These are phyloP conservation scores for Musa troglodytarum DNA, from an alignment of 176 grass and related monocot genomes.

Conservation along the genomic window DNA sequence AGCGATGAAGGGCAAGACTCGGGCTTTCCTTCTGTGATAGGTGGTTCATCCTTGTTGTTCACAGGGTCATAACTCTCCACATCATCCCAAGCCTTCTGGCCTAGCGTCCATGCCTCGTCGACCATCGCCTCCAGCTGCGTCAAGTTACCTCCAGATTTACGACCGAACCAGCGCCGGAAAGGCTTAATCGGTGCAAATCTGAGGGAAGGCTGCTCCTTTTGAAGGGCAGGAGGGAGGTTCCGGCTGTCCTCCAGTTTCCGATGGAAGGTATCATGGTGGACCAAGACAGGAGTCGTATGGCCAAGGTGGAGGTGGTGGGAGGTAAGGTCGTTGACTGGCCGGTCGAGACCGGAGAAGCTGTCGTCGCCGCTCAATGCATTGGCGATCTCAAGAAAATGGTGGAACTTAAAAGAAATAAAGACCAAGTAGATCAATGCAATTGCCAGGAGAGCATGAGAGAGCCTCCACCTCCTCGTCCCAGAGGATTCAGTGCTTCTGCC, in stretches of 20 bases:
- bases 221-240: not conserved
- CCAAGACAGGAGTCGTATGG: not conserved
- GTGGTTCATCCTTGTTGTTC: not conserved
- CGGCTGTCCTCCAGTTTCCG: conserved; percentile 21
- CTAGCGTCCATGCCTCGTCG: conserved; percentile 75
- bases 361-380: conserved; percentile 35
- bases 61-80: conserved; percentile 28
- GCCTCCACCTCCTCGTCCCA: conserved; percentile 36
- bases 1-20: conserved; percentile 54
- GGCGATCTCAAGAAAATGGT: conserved; percentile 73
- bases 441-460: conserved; percentile 58
- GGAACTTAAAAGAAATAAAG: conserved; percentile 82
- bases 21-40: conserved; percentile 17
- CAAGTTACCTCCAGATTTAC: conserved; percentile 27
- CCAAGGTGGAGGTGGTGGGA: conserved; percentile 3
- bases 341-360: conserved; percentile 20
- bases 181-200: conserved; percentile 30
- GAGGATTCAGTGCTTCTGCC: not conserved
- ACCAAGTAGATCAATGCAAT: conserved; percentile 56
- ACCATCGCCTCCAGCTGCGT: conserved; percentile 58
- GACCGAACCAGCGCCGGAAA: conserved; percentile 50
- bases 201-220: not conserved
- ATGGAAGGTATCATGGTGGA: conserved; percentile 25
- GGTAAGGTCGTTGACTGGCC: conserved; percentile 29
- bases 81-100: conserved; percentile 63